Base-by-base conservation (phyloP, 768 basidiomycete genomes). In the Tricholoma terreum region DNA sequence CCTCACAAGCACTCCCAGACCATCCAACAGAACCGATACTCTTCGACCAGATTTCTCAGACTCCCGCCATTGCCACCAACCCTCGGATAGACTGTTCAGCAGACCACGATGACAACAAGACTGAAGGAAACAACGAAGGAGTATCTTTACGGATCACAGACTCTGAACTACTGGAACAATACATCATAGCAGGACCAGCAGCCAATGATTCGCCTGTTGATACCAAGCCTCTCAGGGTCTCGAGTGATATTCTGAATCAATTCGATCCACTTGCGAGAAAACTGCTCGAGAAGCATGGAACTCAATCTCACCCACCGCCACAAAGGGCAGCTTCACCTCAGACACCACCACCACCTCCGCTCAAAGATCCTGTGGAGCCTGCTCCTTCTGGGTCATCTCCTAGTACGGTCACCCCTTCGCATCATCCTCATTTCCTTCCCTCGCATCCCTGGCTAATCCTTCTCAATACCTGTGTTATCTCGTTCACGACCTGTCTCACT, bases 251-350 rank as follows among this genome's bases (percentile, higher is more conserved):
- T 3, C 70, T 90, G 52, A 75, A 71, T 34, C 82, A 88, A 65
- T 90, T 91, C 66, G 88, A 91, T 71, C 88, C 88, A 14, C 71
- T 89, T 21, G 82, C 72, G 85, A 87, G 67, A 70, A 78, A 56
- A 81, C 77, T 21, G 86, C 87, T 3, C 77, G 78, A 40, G 78
- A 81, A 12, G 88, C 86, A 45, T 90, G 89, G 89, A 81, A 79
- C 58, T 73, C 69, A 87, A 61, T 76, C 79, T 1, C 86, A 89
- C 68, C 85, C 84, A 22, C 84, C 86, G 30, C n/a, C n/a, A n/a
- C n/a, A n/a, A n/a, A n/a, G n/a, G n/a, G n/a, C n/a, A n/a, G n/a
- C n/a, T n/a, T n/a, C n/a, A n/a, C n/a, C n/a, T n/a, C n/a, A n/a
- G n/a, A n/a, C n/a, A 31, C 77, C 75, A 27, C 73, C 77, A 21